Evolutionary conservation across 202 grass and related monocot species (phyloP).

Genomic region (Hordeum pubiflorum): DNA sequence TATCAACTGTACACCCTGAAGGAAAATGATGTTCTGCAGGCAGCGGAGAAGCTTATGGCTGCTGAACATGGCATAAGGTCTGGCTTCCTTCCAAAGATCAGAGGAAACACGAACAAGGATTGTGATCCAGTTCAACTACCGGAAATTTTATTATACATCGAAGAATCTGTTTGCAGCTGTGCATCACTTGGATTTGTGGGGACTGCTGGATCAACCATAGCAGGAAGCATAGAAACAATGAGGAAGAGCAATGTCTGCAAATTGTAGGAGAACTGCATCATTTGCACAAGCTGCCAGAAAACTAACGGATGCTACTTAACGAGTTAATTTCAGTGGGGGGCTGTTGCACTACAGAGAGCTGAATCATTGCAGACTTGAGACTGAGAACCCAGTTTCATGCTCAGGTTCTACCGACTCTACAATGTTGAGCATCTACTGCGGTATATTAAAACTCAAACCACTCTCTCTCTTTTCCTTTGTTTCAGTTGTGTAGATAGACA

Average conservation of each 20-base stretch:
- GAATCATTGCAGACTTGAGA: neutral
- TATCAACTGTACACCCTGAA: conserved; percentile 62
- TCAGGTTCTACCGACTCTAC: neutral
- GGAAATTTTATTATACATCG: conserved; percentile 71
- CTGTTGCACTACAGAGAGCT: conserved; percentile 2
- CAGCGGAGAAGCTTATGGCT: conserved; percentile 61
- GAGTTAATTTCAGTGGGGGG: neutral
- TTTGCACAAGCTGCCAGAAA: conserved; percentile 8
- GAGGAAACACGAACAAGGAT: conserved; percentile 19
- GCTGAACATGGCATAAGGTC: conserved; percentile 71
- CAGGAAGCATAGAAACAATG: conserved; percentile 73
- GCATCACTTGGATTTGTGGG: conserved; percentile 92
- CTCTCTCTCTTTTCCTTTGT: neutral
- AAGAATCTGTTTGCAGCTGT: conserved; percentile 86
- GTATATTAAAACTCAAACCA: neutral
- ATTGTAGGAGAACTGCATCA: conserved; percentile 25
- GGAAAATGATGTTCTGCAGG: conserved; percentile 56
- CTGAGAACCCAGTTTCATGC: neutral
- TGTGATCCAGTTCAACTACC: conserved; percentile 57
- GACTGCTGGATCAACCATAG: conserved; percentile 90
- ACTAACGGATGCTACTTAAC: neutral
- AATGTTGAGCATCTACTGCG: conserved; percentile 7
- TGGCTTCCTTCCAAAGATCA: conserved; percentile 54
- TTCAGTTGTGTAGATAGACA: conserved; percentile 1
- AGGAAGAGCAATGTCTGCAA: conserved; percentile 67